These are phyloP conservation scores for Fusarium albidum DNA, from an alignment of 2,329 filamentous ascomycete genomes.

Conservation along the genomic window DNA sequence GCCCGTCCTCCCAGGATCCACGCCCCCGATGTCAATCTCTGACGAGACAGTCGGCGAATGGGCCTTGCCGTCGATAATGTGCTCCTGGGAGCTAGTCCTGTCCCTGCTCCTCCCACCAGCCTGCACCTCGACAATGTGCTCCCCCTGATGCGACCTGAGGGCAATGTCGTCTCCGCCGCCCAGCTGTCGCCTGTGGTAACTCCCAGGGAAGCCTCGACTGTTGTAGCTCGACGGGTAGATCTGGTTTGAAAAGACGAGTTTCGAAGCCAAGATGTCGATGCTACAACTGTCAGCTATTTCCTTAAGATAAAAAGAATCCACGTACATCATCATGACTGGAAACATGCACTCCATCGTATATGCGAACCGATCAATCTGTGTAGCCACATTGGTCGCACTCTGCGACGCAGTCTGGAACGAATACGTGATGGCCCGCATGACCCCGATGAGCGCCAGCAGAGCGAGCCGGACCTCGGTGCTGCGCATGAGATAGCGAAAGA, in stretches of 20 bases:
- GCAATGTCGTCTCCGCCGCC: constrained; percentile 23
- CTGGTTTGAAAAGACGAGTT: constrained; percentile 40
- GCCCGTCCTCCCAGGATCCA: constrained; percentile 30
- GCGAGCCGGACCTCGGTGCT: constrained; percentile 52
- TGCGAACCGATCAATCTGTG: constrained; percentile 51
- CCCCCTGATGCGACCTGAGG: constrained; percentile 30
- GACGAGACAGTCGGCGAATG: constrained; percentile 30
- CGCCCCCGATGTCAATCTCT: constrained; percentile 37
- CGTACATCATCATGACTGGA: constrained; percentile 51
- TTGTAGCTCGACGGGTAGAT: constrained; percentile 33
- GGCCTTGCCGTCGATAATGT: constrained; percentile 28
- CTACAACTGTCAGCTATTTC: constrained; percentile 25
- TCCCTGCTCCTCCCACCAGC: constrained; percentile 17
- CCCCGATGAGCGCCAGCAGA: constrained; percentile 47
- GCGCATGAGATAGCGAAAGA: constrained; percentile 51
- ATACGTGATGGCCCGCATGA: constrained; percentile 51
- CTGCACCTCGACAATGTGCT: constrained; percentile 35
- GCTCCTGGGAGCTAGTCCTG: constrained; percentile 34
- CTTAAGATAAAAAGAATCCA: background rate
- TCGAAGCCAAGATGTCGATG: constrained; percentile 48
- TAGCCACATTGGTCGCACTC: constrained; percentile 46
- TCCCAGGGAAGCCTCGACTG: too few species aligned
- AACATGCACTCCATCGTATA: constrained; percentile 54
- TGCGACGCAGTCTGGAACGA: constrained; percentile 49
- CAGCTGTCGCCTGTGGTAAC: constrained; percentile 21